These are phyloP conservation scores for Aschersonia sp. DNA, from an alignment of 2,329 filamentous ascomycete species.

Conservation along the genomic window DNA sequence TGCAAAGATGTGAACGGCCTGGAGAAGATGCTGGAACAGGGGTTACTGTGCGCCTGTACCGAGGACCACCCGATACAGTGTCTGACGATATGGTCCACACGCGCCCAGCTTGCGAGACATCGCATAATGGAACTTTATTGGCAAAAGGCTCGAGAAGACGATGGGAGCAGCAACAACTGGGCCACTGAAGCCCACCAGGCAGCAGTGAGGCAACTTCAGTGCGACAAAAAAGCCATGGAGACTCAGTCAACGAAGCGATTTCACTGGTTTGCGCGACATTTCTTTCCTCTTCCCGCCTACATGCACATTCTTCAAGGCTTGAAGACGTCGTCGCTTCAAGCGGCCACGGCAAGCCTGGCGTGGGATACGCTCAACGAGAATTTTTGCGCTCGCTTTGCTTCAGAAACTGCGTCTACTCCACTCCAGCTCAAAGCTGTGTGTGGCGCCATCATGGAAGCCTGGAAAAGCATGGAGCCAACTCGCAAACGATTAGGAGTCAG, in stretches of 20 bases:
- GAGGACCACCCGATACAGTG: conserved; percentile 23
- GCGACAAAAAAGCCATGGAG: conserved; percentile 17
- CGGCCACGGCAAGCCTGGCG: background rate
- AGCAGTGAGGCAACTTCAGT: conserved; percentile 20
- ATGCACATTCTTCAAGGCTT: conserved; percentile 22
- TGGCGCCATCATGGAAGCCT: background rate
- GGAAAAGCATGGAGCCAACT: background rate
- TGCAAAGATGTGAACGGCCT: conserved; percentile 11
- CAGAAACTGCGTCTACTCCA: background rate
- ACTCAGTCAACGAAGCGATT: conserved; percentile 18
- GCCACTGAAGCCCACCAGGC: conserved; percentile 2
- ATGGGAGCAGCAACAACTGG: conserved; percentile 4
- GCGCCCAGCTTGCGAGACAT: conserved; percentile 29
- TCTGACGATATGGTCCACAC: conserved; percentile 21
- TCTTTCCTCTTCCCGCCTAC: conserved; percentile 26
- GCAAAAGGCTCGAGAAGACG: background rate
- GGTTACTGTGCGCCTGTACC: conserved; percentile 28
- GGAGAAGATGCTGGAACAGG: conserved; percentile 26
- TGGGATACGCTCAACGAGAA: background rate
- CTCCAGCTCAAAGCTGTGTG: background rate
- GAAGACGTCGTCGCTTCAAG: conserved; percentile 2
- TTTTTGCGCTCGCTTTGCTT: background rate
- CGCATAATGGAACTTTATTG: conserved; percentile 34
- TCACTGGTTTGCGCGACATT: conserved; percentile 19
- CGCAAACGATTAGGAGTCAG: background rate